Evolutionary conservation across 2,329 filamentous ascomycete genomes (phyloP).

Genomic region (Ophiostoma ips): DNA sequence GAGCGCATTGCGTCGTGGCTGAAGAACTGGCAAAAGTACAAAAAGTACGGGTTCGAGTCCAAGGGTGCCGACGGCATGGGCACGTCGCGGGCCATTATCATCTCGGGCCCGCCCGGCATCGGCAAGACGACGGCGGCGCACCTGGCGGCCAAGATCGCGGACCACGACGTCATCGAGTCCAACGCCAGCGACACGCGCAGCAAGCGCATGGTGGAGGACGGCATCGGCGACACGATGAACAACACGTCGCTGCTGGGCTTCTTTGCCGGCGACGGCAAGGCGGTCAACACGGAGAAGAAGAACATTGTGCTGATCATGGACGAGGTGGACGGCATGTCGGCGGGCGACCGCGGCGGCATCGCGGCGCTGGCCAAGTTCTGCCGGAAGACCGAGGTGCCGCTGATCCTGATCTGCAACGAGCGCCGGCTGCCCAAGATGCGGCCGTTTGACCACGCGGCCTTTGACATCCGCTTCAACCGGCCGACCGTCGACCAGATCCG

Average conservation of each 20-base stretch:
- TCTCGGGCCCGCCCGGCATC: constrained; percentile 89
- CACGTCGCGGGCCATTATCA: constrained; percentile 74
- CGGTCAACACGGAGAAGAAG: constrained; percentile 69
- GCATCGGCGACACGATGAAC: constrained; percentile 79
- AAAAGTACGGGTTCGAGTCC: constrained; percentile 69
- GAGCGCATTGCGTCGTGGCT: constrained; percentile 87
- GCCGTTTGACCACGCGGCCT: constrained; percentile 79
- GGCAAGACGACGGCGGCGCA: constrained; percentile 97
- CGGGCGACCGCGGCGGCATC: constrained; percentile 88
- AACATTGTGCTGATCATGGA: constrained; percentile 97
- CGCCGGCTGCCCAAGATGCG: constrained; percentile 92
- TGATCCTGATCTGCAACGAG: constrained; percentile 98
- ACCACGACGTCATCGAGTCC: constrained; percentile 85
- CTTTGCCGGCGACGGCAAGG: constrained; percentile 72
- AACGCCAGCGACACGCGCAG: constrained; percentile 94
- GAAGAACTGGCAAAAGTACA: constrained; percentile 62
- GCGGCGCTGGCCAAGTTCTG: constrained; percentile 87
- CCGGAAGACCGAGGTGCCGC: constrained; percentile 85
- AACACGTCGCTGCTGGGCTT: constrained; percentile 87
- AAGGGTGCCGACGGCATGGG: constrained; percentile 76
- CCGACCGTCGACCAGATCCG: constrained; percentile 86
- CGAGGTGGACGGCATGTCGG: constrained; percentile 97
- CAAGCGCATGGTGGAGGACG: constrained; percentile 85
- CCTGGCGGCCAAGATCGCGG: constrained; percentile 80
- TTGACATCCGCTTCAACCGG: constrained; percentile 73